These are phyloP conservation scores for Claviceps africana DNA, from an alignment of 2,329 filamentous ascomycete species.

Conservation along the genomic window DNA sequence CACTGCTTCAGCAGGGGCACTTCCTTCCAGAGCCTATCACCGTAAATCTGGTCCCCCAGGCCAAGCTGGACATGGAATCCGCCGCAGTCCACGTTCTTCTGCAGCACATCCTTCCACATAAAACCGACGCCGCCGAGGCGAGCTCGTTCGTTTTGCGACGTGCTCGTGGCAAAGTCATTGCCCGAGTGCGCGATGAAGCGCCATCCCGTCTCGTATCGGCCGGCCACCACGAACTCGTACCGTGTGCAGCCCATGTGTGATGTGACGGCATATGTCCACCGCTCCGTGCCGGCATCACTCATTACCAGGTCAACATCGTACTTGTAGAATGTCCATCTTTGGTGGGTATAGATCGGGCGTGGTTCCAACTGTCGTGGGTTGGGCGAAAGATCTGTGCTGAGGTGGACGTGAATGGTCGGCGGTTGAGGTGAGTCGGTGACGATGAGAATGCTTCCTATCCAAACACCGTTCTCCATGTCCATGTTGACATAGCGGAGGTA, in stretches of 20 bases:
- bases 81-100: constrained; percentile 92
- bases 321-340: constrained; percentile 89
- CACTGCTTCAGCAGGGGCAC: constrained; percentile 88
- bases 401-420: constrained; percentile 89
- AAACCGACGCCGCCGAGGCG: constrained; percentile 80
- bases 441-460: constrained; percentile 87
- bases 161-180: constrained; percentile 85
- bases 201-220: constrained; percentile 81
- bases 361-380: constrained; percentile 80
- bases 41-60: constrained; percentile 87
- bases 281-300: constrained; percentile 64
- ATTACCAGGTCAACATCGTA: constrained; percentile 86
- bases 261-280: constrained; percentile 97
- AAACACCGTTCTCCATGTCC: constrained; percentile 80
- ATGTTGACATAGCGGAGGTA: constrained; percentile 95
- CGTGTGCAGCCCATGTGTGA: constrained; percentile 95
- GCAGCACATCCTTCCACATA: constrained; percentile 98
- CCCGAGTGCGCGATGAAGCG: constrained; percentile 91
- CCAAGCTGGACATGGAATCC: constrained; percentile 92
- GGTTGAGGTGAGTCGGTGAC: constrained; percentile 85
- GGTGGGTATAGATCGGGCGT: constrained; percentile 73
- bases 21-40: constrained; percentile 91
- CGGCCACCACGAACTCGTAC: constrained; percentile 92
- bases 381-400: constrained; percentile 78
- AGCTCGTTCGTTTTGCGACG: constrained; percentile 71